Conservation (phyloP, 1,139 yeast species). For the Sugiyamaella neomexicana region DNA sequence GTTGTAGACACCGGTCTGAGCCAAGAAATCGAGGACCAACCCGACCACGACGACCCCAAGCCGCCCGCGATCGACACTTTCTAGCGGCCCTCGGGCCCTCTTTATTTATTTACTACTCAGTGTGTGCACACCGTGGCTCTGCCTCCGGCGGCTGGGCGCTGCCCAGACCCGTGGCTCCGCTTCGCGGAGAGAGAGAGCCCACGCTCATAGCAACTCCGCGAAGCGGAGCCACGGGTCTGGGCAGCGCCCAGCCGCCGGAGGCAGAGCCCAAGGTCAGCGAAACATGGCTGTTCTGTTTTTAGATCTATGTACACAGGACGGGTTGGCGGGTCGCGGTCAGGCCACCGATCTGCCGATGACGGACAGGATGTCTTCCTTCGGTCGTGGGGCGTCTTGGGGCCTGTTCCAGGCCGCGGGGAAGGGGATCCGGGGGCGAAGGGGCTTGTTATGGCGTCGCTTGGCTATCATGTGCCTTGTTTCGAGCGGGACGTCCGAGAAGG, state of each 20-base stretch:
- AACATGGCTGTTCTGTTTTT: not conserved
- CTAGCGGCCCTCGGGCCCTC: too few species aligned
- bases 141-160: too few species aligned
- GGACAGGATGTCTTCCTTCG: conserved; percentile 28
- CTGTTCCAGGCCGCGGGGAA: conserved; percentile 89
- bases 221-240: not conserved
- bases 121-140: too few species aligned
- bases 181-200: too few species aligned
- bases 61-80: too few species aligned
- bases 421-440: conserved; percentile 36
- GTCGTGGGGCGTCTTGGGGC: conserved; percentile 46
- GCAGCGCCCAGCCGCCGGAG: not conserved
- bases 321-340: not conserved
- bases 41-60: not conserved
- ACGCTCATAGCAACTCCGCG: too few species aligned
- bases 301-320: conserved; percentile 12
- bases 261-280: not conserved
- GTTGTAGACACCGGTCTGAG: conserved; percentile 34
- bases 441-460: conserved; percentile 44
- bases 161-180: not conserved
- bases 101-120: too few species aligned
- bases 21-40: conserved; percentile 4
- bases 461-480: conserved; percentile 68
- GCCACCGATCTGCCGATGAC: conserved; percentile 15
- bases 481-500: conserved; percentile 74